These are phyloP conservation scores for Lachnellula occidentalis DNA, from an alignment of 2,329 filamentous ascomycete genomes.

Conservation along the genomic window DNA sequence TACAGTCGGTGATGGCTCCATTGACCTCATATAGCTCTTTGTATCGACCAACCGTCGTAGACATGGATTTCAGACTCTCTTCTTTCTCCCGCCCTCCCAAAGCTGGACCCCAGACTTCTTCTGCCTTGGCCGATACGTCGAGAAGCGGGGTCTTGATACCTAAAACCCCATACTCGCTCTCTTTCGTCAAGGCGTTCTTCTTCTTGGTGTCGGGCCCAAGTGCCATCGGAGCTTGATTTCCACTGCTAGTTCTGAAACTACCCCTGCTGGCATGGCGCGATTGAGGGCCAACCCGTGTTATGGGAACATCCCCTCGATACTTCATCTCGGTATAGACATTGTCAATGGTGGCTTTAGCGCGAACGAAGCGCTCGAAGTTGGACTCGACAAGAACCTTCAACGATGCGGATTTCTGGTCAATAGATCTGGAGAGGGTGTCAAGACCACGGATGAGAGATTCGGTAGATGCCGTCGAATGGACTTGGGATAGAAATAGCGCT, in stretches of 20 bases:
- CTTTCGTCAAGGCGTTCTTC: conserved; percentile 88
- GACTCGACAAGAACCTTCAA: conserved; percentile 94
- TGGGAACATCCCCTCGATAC: conserved; percentile 55
- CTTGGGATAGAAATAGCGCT: conserved; percentile 83
- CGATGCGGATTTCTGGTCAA: conserved; percentile 95
- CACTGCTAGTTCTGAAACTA: conserved; percentile 36
- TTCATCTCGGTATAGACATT: conserved; percentile 99
- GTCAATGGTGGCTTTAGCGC: conserved; percentile 95
- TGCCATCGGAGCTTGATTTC: conserved; percentile 27
- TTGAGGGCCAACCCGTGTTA: conserved; percentile 27
- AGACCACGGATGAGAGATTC: conserved; percentile 74
- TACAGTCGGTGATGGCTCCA: conserved; percentile 70
- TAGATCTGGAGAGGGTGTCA: conserved; percentile 80
- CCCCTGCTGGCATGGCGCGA: conserved; percentile 33
- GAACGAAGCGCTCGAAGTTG: conserved; percentile 97
- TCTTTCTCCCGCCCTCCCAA: conserved; percentile 88
- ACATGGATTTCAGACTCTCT: conserved; percentile 73
- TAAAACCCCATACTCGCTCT: conserved; percentile 83
- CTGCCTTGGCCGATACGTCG: conserved; percentile 87
- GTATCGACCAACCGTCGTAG: conserved; percentile 71
- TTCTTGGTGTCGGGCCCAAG: conserved; percentile 51
- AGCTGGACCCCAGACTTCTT: conserved; percentile 96
- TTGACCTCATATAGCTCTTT: conserved; percentile 79
- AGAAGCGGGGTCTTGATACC: conserved; percentile 84
- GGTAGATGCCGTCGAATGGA: conserved; percentile 82